A percentile compares a stretch with the other conserved stretches of the same genome.
These are phyloP conservation scores for Clarireedia paspali DNA, from an alignment of 2,329 filamentous ascomycete species.

Conservation along the genomic window DNA sequence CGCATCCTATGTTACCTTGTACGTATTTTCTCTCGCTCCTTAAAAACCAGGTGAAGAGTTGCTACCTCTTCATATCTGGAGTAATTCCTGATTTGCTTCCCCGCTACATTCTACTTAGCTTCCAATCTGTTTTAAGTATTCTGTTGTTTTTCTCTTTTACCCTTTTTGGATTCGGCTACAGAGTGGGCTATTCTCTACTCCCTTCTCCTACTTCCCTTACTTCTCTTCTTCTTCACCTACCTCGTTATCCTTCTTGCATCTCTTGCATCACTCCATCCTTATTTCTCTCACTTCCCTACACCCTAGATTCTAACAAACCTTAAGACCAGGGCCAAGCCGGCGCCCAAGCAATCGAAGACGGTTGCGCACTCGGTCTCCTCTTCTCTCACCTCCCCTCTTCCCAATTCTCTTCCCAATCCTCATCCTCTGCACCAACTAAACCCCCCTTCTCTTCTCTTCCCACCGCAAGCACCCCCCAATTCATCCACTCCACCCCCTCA, in stretches of 20 bases:
- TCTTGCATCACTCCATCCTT: not conserved
- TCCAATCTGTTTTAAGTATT: too few species aligned
- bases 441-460: not conserved
- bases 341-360: slow-evolving; percentile 60
- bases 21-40: not conserved
- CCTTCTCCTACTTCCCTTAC: too few species aligned
- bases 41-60: too few species aligned
- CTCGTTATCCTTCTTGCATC: too few species aligned
- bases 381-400: not conserved
- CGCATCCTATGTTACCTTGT: slow-evolving; percentile 57
- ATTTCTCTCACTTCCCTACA: not conserved
- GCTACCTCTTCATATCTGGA: too few species aligned
- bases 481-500: not conserved
- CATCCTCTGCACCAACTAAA: not conserved
- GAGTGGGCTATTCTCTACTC: too few species aligned
- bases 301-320: not conserved
- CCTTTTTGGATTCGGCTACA: too few species aligned
- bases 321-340: slow-evolving; percentile 52
- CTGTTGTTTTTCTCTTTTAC: too few species aligned
- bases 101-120: not conserved
- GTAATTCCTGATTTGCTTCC: too few species aligned
- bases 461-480: not conserved
- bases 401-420: not conserved
- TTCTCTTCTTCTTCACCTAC: too few species aligned
- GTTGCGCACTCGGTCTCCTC: slow-evolving; percentile 39